phyloP scores from a whole-genome alignment of 2,329 filamentous ascomycete species.

The Fusarium aywerte region DNA sequence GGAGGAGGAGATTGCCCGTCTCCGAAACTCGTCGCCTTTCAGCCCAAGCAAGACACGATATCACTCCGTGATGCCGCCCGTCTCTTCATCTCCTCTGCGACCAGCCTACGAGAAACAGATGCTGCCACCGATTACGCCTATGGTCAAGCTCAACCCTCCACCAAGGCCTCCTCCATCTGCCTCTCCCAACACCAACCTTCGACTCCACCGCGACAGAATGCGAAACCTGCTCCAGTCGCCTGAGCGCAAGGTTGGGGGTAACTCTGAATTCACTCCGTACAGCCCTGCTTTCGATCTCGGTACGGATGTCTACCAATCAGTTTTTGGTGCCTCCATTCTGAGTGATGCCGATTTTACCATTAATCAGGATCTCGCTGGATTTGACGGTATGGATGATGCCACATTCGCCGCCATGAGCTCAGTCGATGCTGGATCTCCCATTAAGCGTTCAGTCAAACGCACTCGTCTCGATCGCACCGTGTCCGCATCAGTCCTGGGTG shows the following conservation, averaged over 20 bases:
- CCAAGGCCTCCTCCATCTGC: slow-evolving; percentile 72
- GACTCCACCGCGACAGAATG: slow-evolving; percentile 86
- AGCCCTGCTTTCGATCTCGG: slow-evolving; percentile 75
- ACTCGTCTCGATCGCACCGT: slow-evolving; percentile 71
- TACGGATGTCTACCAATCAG: slow-evolving; percentile 61
- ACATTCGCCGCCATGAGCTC: slow-evolving; percentile 56
- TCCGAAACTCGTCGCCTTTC: slow-evolving; percentile 91
- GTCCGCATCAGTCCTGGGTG: slow-evolving; percentile 70
- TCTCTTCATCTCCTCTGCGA: slow-evolving; percentile 76
- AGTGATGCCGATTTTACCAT: slow-evolving; percentile 71
- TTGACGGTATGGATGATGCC: slow-evolving; percentile 47
- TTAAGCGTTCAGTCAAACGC: slow-evolving; percentile 71
- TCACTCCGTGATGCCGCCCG: slow-evolving; percentile 61
- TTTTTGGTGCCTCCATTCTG: slow-evolving; percentile 57
- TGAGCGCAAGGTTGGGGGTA: slow-evolving; percentile 55
- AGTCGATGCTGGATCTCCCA: slow-evolving; percentile 69
- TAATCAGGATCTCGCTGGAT: slow-evolving; percentile 58
- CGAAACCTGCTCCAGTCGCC: slow-evolving; percentile 84
- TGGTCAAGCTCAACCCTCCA: slow-evolving; percentile 79
- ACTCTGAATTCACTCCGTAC: slow-evolving; percentile 65
- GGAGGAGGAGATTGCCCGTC: slow-evolving; percentile 93
- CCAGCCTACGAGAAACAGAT: slow-evolving; percentile 67
- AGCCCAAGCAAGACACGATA: slow-evolving; percentile 81
- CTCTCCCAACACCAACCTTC: slow-evolving; percentile 92
- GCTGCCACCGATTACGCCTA: slow-evolving; percentile 82